These are phyloP conservation scores for Ocimum tenuiflorum DNA, from an alignment of 257 asterid species.

Conservation along the genomic window DNA sequence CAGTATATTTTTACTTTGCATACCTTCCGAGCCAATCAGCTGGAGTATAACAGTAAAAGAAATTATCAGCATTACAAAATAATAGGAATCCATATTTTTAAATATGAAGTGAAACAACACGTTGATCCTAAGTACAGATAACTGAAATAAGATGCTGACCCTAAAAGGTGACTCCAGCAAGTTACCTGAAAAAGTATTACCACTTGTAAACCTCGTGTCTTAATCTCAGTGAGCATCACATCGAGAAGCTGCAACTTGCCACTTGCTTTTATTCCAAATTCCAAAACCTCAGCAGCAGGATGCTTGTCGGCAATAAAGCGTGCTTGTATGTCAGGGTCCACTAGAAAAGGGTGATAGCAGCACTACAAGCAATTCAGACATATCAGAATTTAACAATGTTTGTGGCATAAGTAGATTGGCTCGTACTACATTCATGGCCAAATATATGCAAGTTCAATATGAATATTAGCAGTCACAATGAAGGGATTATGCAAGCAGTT, in stretches of 20 bases:
- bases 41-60: conserved; percentile 26
- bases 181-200: conserved; percentile 79
- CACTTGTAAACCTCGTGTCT: conserved; percentile 45
- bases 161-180: neutral
- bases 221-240: conserved; percentile 56
- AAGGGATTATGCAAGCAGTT: neutral
- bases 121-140: neutral
- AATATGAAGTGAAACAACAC: conserved; percentile 6
- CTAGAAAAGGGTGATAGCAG: conserved; percentile 79
- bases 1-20: conserved; percentile 55
- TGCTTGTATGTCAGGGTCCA: conserved; percentile 45
- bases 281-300: conserved; percentile 39
- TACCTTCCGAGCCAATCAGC: conserved; percentile 38
- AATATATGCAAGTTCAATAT: neutral
- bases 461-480: neutral
- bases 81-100: neutral
- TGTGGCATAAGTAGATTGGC: conserved; percentile 1
- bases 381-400: conserved; percentile 17
- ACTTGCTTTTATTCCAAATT: conserved; percentile 68
- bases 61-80: conserved; percentile 13
- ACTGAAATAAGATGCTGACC: neutral
- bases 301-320: conserved; percentile 39
- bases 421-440: neutral
- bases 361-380: conserved; percentile 42
- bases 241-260: conserved; percentile 79